Conservation (phyloP, 2,329 filamentous ascomycete genomes). For the Coniochaeta ligniaria region DNA sequence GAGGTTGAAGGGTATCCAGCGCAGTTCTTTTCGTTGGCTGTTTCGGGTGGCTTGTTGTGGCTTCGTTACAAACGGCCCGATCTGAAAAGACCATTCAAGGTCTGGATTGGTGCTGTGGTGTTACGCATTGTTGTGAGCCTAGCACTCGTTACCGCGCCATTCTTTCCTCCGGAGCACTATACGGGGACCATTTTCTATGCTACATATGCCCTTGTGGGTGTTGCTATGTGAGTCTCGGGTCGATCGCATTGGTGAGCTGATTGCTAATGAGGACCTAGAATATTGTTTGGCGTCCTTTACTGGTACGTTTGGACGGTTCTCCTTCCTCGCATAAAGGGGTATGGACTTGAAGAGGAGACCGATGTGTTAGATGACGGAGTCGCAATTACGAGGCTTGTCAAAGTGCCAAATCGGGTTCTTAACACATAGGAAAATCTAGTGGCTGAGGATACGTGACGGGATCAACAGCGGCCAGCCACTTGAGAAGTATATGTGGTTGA, state of each 20-base stretch:
- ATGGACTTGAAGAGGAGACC: conserved; percentile 54
- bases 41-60: conserved; percentile 51
- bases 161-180: conserved; percentile 49
- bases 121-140: conserved; percentile 46
- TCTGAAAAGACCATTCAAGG: conserved; percentile 56
- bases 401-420: conserved; percentile 13
- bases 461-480: too few relatives aligned
- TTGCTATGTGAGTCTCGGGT: conserved; percentile 40
- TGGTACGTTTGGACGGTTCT: conserved; percentile 62
- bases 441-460: too few relatives aligned
- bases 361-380: conserved; percentile 60
- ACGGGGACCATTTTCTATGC: conserved; percentile 42
- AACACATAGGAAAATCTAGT: not conserved
- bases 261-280: conserved; percentile 25
- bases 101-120: conserved; percentile 53
- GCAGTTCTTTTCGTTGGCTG: conserved; percentile 51
- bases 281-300: conserved; percentile 53
- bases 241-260: not conserved
- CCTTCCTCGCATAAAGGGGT: conserved; percentile 51
- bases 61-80: conserved; percentile 53
- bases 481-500: too few relatives aligned
- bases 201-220: conserved; percentile 45
- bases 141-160: conserved; percentile 51
- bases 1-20: conserved; percentile 65
- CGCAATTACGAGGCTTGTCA: conserved; percentile 50